These are phyloP conservation scores for Fulvia fulva DNA, from an alignment of 2,329 filamentous ascomycete species.

Conservation along the genomic window DNA sequence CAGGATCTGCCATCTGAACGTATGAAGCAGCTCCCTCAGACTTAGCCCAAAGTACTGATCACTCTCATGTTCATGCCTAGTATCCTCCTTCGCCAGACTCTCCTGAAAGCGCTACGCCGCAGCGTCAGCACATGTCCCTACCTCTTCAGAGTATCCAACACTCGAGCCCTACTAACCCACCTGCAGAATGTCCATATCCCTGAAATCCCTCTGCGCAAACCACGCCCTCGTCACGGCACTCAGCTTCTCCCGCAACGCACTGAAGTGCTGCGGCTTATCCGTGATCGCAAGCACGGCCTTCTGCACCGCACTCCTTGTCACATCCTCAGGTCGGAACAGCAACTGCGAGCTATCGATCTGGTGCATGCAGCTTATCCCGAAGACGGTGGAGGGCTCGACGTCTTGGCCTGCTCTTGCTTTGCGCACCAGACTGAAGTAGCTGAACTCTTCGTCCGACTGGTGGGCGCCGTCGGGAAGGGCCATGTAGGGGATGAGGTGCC, in stretches of 20 bases:
- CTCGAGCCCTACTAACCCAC: conserved; percentile 32
- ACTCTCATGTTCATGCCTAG: conserved; percentile 65
- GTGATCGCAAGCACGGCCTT: conserved; percentile 96
- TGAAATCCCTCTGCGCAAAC: conserved; percentile 94
- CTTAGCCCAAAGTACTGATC: conserved; percentile 77
- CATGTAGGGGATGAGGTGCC: conserved; percentile 92
- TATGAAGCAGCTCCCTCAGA: conserved; percentile 75
- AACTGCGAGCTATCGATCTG: conserved; percentile 80
- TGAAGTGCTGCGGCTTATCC: conserved; percentile 84
- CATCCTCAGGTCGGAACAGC: conserved; percentile 74
- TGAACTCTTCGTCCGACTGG: conserved; percentile 92
- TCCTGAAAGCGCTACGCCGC: conserved; percentile 73
- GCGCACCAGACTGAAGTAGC: conserved; percentile 79
- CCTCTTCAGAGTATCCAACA: neutral
- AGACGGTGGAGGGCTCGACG: conserved; percentile 55
- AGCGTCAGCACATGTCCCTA: conserved; percentile 9
- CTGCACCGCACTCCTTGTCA: conserved; percentile 95
- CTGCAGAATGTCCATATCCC: conserved; percentile 82
- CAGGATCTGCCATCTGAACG: conserved; percentile 91
- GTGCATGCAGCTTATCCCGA: conserved; percentile 91
- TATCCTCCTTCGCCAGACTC: conserved; percentile 61
- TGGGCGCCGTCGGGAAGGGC: conserved; percentile 93
- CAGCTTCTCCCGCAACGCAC: conserved; percentile 82
- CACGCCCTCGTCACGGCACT: conserved; percentile 89
- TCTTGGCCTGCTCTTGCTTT: conserved; percentile 39